phyloP scores from a whole-genome alignment of 2,329 filamentous ascomycete species.

The Curvularia verruculosa region DNA sequence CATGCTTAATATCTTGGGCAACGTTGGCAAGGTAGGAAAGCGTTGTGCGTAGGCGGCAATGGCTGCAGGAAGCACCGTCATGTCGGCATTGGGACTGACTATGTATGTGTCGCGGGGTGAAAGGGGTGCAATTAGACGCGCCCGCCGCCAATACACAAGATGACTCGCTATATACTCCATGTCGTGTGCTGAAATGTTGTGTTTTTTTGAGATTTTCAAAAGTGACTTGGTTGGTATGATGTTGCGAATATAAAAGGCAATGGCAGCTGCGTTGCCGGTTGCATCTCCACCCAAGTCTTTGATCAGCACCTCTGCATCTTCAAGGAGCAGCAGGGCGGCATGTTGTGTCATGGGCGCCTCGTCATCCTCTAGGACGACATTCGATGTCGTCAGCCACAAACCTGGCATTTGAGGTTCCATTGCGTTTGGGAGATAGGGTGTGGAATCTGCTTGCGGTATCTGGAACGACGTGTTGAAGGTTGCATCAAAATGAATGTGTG shows the following conservation, averaged over 20 bases:
- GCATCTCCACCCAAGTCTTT: slow-evolving; percentile 70
- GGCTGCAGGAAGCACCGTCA: slow-evolving; percentile 71
- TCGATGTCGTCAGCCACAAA: slow-evolving; percentile 86
- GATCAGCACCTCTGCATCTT: slow-evolving; percentile 81
- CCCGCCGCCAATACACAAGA: slow-evolving; percentile 94
- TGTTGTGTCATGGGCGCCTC: slow-evolving; percentile 77
- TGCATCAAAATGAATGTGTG: slow-evolving; percentile 76
- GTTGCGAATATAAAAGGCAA: slow-evolving; percentile 73
- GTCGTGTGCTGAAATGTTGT: slow-evolving; percentile 76
- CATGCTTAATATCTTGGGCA: slow-evolving; percentile 86
- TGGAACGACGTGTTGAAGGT: slow-evolving; percentile 66
- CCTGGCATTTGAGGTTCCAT: slow-evolving; percentile 73
- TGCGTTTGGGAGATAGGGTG: slow-evolving; percentile 73
- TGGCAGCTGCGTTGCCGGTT: slow-evolving; percentile 74
- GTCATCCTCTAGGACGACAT: slow-evolving; percentile 73
- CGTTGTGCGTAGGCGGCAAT: slow-evolving; percentile 73
- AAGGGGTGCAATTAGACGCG: slow-evolving; percentile 87
- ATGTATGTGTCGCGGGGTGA: slow-evolving; percentile 91
- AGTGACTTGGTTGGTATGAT: slow-evolving; percentile 67
- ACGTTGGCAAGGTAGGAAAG: slow-evolving; percentile 81
- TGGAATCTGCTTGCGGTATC: slow-evolving; percentile 67
- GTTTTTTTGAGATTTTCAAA: slow-evolving; percentile 73
- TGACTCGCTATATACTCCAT: slow-evolving; percentile 89
- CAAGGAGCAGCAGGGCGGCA: slow-evolving; percentile 82
- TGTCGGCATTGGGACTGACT: slow-evolving; percentile 86